phyloP scores from a whole-genome alignment of 768 basidiomycete genomes.

The Gloeophyllum trabeum region DNA sequence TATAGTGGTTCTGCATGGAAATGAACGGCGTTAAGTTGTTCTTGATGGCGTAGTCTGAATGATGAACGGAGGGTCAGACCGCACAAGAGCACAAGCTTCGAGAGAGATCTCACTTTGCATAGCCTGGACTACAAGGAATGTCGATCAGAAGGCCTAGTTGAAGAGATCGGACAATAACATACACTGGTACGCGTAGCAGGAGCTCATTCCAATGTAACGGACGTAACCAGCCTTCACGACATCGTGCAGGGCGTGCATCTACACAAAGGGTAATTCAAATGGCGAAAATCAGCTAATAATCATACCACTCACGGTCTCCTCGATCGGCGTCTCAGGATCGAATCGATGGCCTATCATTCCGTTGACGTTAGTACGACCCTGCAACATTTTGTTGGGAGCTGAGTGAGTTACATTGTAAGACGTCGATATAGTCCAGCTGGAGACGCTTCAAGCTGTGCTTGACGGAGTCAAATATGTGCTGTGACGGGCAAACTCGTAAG shows the following conservation, averaged over 20 bases:
- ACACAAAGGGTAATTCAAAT: background rate
- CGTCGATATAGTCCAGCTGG: conserved; percentile 64
- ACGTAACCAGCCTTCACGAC: conserved; percentile 28
- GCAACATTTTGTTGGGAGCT: too few species aligned
- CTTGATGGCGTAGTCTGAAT: conserved; percentile 15
- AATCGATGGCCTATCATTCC: conserved; percentile 22
- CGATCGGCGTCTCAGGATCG: conserved; percentile 29
- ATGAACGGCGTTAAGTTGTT: conserved; percentile 28
- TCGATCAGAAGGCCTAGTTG: background rate
- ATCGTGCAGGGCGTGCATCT: conserved; percentile 32
- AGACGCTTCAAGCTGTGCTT: conserved; percentile 54
- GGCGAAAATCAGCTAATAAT: background rate
- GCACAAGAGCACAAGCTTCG: background rate
- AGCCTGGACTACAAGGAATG: conserved; percentile 9
- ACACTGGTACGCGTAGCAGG: conserved; percentile 20
- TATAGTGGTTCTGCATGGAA: conserved; percentile 35
- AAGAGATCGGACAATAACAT: conserved; percentile 1
- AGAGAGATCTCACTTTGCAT: conserved; percentile 14
- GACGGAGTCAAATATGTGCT: conserved; percentile 68
- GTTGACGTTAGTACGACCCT: too few species aligned
- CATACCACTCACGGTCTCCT: conserved; percentile 18
- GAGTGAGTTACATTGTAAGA: conserved; percentile 43
- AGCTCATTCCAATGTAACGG: conserved; percentile 24
- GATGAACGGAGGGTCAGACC: background rate
- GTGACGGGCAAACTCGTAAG: conserved; percentile 1